Base-by-base conservation (phyloP, 345 rosid species). In the Syzygium aromaticum region DNA sequence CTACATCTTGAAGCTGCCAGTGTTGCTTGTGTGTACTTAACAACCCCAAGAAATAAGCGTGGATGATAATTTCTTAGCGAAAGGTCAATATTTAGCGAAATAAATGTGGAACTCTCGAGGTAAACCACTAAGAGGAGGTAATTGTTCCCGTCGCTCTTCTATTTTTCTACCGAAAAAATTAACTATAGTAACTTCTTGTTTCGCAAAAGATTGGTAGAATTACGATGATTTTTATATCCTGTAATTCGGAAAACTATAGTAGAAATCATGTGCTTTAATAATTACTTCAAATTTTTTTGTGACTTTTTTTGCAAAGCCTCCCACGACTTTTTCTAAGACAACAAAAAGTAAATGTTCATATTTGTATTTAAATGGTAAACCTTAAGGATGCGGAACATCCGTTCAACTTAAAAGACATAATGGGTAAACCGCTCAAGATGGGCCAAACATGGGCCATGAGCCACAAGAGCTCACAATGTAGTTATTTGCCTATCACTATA, bases 21-120 rank as follows among this genome's bases (percentile, higher is more conserved):
- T 63, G 9, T 63, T 15, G 23, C 7, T 30, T 30, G 43, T 8
- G 43, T 19, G 15, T 30, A 17, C 78, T 30, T 30, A 67, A 3
- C 78, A 8, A 8, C 8, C 11, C 3, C 10, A 1, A 33, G 38
- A 1, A 17, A 33, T 3, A 33, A 17, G 12, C 25, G 0, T 19
- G 0, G 5, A 16, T 1, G 5, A 7, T 7, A 64, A 64, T 28
- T 28, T 28, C 21, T 1, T 15, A 14, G 21, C 0, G 0, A 15
- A 40, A 6, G 25, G 25, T 33, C 3, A 33, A 56, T 56, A 21
- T 56, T 56, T 56, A 11, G 27, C 27, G 27, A 56, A 8, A 40
- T 40, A 8, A 3, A 33, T 13, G 0, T 17, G 46, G 6, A 21
- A 2, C 8, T 30, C 78, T 67, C 8, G 12, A 30, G 23, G 17